Evolutionary conservation across 306 rosid genomes (phyloP), one percentile per base, ranked within the genome.

Genomic region (Cyamopsis tetragonoloba): DNA sequence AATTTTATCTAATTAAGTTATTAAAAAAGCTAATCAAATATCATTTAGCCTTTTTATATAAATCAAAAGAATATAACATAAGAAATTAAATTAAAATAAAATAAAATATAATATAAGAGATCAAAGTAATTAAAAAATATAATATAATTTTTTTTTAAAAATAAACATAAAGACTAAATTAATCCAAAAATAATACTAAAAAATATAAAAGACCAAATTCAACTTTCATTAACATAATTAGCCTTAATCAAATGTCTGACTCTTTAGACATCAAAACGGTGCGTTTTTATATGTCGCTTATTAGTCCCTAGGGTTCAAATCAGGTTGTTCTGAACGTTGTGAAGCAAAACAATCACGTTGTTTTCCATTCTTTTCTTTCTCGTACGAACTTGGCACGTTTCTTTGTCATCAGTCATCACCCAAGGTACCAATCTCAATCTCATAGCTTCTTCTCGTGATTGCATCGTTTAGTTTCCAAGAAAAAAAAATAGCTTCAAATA

Each of bases 251-350:
- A 18, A 34, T 34, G 11, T 10, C 4, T 0, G 10, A 58, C 12
- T 5, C 13, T 8, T 42, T 13, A 22, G 11, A 44, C 15, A 32
- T 9, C 3, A 35, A 60, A 72, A 49, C 55, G 70, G 46, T 61
- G 77, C 37, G 69, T n/a, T 68, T 6, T 10, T 58, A 9, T 13
- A 23, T 46, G 42, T 56, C 32, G 9, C 13, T 31, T 12, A n/a
- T 31, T 13, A 57, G 28, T 37, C 57, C 13, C 64, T 68, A 54
- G 74, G 74, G 74, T 74, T 74, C 56, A 66, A 74, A 74, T 2
- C 10, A 3, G 58, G 71, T 51, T 27, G 26, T 43, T 50, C 37
- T 48, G 4, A 35, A 6, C 8, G n/a, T 20, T 44, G 43, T 11
- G 1, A 34, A 65, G 24, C 20, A 60, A 37, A 53, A 3, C n/a